Evolutionary conservation across 108 stramenopile genomes (phyloP), one percentile per base, ranked within the genome.

Genomic region (Schizochytrium sp.): DNA sequence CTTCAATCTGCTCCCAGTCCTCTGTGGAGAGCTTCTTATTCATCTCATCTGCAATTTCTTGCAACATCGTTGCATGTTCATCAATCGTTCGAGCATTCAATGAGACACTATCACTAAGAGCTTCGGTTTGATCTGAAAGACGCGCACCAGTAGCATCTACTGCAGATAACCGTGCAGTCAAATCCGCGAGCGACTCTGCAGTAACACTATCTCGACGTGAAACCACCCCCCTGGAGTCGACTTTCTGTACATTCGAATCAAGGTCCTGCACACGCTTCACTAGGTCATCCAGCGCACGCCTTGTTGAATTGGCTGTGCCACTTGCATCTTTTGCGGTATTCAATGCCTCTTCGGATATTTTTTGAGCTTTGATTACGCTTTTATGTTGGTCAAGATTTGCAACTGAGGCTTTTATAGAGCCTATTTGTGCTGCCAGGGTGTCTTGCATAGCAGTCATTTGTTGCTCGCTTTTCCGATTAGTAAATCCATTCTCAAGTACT

Each of bases 1-100:
- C 45, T 40, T 83, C 76, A 28, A 83, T 83, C 10, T 49, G 50
- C 76, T 83, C 76, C 76, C 76, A 83, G 5, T 83, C 76, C 53
- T 10, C 53, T 47, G 5, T 83, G 28, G 76, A 83, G 15, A 83
- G 0, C 55, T 83, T 83, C 15, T 55, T 83, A 42, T 83, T 55
- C 45, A 83, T 38, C 15, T 55, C 53, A 7, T 55, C 28, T 0
- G 47, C 55, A 0, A 83, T 5, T 5, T 49, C 53, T 13, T 55
- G 50, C 49, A 83, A n/a, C 50, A 55, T 55, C 2, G 5, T 55
- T 42, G 47, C 76, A 17, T 55, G 47, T 8, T n/a, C 5, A 0
- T 50, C 28, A 17, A 83, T 83, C 3, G 76, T 40, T 46, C 76
- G 47, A 5, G 3, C 5, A 53, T 83, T 83, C 76, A 55, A 5